Base-by-base conservation (phyloP, 345 rosid genomes). In the Eucalyptus marginata region DNA sequence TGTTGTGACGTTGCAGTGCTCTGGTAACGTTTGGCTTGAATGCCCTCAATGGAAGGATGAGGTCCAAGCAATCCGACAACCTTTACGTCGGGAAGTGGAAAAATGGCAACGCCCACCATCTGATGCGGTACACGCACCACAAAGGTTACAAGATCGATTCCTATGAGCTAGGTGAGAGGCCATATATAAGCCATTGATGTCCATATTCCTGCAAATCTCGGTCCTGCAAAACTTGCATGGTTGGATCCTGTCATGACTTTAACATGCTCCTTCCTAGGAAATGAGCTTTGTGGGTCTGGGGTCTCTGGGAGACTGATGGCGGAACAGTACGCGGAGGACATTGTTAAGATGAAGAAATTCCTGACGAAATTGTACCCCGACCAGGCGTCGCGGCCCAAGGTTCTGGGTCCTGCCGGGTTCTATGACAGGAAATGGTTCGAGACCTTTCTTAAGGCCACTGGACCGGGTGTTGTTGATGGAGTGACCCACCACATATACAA, bases 401-500 rank as follows among this genome's bases (percentile, higher is more conserved):
- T 93, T 31, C 25, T 94, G 58, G 97, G 94, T 31, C 96, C 97
- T 2, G 95, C 90, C 13, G 95, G 98, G 4, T 95, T 92, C 68
- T 96, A 89, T 5, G 96, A 96, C n/a, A 59, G 90, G 66, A 56
- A 92, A 90, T 96, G 97, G 98, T 95, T 94, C 83, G 47, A 66
- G 4, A 91, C 89, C 43, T 92, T 93, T 49, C 90, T 95, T 5
- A 49, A 90, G 88, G 88, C 36, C 49, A 86, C 94, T 13, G 96
- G 96, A 25, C 92, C 88, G 7, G 89, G 94, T 43, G 95, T 92
- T 71, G 91, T 94, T 13, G 95, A 93, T 87, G 96, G 93, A 59
- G 66, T 92, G 9, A 93, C 95, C 40, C 97, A 95, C 89, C 98
- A 96, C 90, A 91, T 93, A 20, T 96, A 96, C 91, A 94, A 96